Evolutionary conservation across 345 rosid genomes (phyloP).

Genomic region (Hibiscus trionum): DNA sequence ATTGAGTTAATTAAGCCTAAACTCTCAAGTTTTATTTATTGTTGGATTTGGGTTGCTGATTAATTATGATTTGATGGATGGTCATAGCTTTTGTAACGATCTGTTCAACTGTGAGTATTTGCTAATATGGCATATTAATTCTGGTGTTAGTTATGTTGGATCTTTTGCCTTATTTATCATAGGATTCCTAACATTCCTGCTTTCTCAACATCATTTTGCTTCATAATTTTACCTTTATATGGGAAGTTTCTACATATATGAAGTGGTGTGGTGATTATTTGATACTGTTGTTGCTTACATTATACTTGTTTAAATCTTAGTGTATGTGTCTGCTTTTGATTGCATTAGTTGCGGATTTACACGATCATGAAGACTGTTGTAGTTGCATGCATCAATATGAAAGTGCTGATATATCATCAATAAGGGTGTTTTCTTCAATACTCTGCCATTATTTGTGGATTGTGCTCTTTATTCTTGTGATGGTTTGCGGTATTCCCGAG

Average conservation of each 20-base stretch:
- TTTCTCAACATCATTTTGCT: neutral
- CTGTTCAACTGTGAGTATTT: slow-evolving; percentile 13
- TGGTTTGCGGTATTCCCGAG: neutral
- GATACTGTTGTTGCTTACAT: slow-evolving; percentile 8
- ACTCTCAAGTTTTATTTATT: slow-evolving; percentile 14
- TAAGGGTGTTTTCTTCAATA: neutral
- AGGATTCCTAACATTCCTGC: slow-evolving; percentile 13
- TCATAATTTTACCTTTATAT: neutral
- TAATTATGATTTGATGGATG: slow-evolving; percentile 20
- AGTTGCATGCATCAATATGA: neutral
- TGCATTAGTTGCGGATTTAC: neutral
- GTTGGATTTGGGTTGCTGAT: slow-evolving; percentile 19
- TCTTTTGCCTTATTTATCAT: slow-evolving; percentile 22
- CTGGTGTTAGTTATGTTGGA: slow-evolving; percentile 19
- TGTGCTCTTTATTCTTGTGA: neutral
- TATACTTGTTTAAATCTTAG: neutral
- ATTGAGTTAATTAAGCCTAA: slow-evolving; percentile 6
- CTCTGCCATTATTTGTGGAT: neutral
- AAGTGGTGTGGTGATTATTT: neutral
- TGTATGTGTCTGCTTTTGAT: slow-evolving; percentile 10
- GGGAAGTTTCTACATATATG: neutral
- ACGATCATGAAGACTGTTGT: neutral
- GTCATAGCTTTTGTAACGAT: slow-evolving; percentile 6
- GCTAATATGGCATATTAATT: slow-evolving; percentile 15
- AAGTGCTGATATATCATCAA: neutral